phyloP scores from a whole-genome alignment of 1,284 basidiomycete genomes.

The Apiotrichum gamsii region DNA sequence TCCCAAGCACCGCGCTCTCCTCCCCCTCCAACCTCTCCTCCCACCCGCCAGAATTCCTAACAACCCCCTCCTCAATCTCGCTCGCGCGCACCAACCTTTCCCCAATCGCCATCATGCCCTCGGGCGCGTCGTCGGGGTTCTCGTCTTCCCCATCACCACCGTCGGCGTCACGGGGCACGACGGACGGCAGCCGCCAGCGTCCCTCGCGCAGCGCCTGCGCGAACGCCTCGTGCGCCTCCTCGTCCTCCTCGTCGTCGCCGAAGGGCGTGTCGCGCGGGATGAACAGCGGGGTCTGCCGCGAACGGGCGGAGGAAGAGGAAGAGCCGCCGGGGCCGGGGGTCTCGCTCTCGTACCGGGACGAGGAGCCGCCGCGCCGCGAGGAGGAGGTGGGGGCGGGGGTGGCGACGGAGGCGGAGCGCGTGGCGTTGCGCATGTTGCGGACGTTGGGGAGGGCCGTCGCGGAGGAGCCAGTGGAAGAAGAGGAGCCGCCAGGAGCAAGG shows the following conservation, averaged over 20 bases:
- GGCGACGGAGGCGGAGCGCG: conserved; percentile 27
- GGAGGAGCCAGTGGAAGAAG: too few species aligned
- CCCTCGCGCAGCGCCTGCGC: conserved; percentile 34
- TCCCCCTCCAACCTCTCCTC: conserved; percentile 39
- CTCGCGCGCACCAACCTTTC: conserved; percentile 35
- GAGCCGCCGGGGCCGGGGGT: conserved; percentile 22
- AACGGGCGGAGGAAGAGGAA: background rate
- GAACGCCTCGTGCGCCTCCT: conserved; percentile 42
- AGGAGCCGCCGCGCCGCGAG: conserved; percentile 15
- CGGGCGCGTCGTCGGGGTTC: conserved; percentile 42
- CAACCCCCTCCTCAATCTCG: conserved; percentile 39
- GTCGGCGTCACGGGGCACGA: conserved; percentile 31
- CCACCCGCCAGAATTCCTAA: conserved; percentile 38
- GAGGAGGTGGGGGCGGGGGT: conserved; percentile 7
- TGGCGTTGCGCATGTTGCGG: conserved; percentile 40
- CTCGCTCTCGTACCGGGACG: conserved; percentile 6
- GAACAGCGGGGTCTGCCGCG: conserved; percentile 28
- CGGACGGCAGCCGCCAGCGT: conserved; percentile 32
- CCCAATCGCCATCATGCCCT: conserved; percentile 36
- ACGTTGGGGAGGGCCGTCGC: conserved; percentile 1
- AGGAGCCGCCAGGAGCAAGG: conserved; percentile 16
- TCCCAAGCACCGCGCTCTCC: conserved; percentile 40
- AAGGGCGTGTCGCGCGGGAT: conserved; percentile 40
- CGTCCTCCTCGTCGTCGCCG: conserved; percentile 42
- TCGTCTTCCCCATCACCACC: conserved; percentile 43